These are phyloP conservation scores for Eutypella sp. DNA, from an alignment of 2,329 filamentous ascomycete species.

Conservation along the genomic window DNA sequence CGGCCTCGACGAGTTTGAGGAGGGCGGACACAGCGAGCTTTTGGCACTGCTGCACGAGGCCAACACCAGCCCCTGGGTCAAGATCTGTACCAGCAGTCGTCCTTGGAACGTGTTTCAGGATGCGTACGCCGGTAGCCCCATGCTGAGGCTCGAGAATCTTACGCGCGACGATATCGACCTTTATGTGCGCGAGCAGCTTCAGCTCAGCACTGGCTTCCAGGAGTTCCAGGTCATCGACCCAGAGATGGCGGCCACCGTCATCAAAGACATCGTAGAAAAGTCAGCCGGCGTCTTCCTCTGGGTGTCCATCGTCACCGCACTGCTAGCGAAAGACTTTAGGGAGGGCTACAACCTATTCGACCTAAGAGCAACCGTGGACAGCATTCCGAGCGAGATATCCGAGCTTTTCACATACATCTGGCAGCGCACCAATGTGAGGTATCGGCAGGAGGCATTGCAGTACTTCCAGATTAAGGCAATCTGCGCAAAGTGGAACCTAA, in stretches of 20 bases:
- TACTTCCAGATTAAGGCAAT: not conserved
- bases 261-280: constrained; percentile 8
- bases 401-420: constrained; percentile 3
- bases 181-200: constrained; percentile 15
- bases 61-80: constrained; percentile 5
- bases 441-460: not conserved
- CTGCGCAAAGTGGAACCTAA: not conserved
- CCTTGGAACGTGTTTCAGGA: constrained; percentile 19
- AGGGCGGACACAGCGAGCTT: constrained; percentile 8
- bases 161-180: constrained; percentile 17
- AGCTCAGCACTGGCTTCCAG: constrained; percentile 6
- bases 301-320: constrained; percentile 9
- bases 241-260: constrained; percentile 1
- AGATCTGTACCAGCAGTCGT: constrained; percentile 20
- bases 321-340: constrained; percentile 1
- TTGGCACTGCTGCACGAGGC: constrained; percentile 7
- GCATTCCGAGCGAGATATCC: constrained; percentile 2
- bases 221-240: not conserved
- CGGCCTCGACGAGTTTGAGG: constrained; percentile 7
- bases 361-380: not conserved
- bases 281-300: constrained; percentile 16
- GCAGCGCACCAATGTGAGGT: not conserved
- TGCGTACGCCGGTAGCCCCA: constrained; percentile 10
- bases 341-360: constrained; percentile 3
- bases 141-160: constrained; percentile 17